phyloP scores from a whole-genome alignment of 345 rosid species.

The Fremontodendron californicum region DNA sequence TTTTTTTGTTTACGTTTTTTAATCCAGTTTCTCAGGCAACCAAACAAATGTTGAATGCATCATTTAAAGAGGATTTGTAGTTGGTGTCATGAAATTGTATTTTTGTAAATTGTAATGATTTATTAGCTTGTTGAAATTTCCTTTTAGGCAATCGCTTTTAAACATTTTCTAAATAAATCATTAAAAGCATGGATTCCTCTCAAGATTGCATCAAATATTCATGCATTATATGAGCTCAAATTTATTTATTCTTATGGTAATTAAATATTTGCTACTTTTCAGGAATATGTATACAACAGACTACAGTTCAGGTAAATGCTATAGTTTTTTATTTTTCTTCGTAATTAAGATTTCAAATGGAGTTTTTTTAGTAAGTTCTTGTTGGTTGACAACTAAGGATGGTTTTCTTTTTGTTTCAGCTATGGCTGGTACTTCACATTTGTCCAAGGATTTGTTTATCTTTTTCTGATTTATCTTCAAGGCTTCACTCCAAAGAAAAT shows the following conservation, averaged over 20 bases:
- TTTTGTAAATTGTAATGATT: background rate
- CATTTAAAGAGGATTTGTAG: background rate
- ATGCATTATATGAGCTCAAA: background rate
- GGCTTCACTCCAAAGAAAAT: constrained; percentile 89
- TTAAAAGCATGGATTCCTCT: background rate
- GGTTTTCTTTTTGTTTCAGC: constrained; percentile 40
- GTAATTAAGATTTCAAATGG: constrained; percentile 13
- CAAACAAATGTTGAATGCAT: constrained; percentile 2
- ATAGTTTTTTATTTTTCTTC: constrained; percentile 3
- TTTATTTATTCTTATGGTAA: background rate
- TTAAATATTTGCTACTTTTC: constrained; percentile 19
- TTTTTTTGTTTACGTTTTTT: background rate
- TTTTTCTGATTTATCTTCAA: constrained; percentile 77
- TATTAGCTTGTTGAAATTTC: background rate
- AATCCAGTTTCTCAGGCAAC: background rate
- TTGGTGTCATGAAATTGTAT: background rate
- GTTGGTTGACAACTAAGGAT: background rate
- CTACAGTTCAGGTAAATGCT: constrained; percentile 70
- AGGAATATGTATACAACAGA: constrained; percentile 97
- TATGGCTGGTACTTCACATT: constrained; percentile 99
- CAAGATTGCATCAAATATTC: background rate
- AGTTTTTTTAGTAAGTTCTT: background rate
- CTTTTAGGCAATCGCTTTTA: background rate
- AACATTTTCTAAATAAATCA: background rate
- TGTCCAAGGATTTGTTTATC: constrained; percentile 94